Percentiles rank a stretch among this genome's conserved stretches.
phyloP scores from a whole-genome alignment of 306 rosid species.

The Mimosa bimucronata region DNA sequence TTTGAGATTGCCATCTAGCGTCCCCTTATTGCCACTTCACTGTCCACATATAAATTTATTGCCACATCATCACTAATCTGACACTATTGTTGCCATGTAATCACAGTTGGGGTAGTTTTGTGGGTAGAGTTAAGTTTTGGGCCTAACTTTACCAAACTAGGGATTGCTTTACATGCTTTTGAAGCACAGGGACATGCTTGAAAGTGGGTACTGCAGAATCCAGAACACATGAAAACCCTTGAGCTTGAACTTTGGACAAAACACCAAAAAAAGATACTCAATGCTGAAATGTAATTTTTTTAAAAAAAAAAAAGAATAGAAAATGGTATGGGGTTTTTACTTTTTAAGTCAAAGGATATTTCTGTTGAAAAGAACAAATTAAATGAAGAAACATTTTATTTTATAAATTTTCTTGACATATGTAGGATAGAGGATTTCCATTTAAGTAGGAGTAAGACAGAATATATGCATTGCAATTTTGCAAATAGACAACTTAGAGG shows the following conservation, averaged over 20 bases:
- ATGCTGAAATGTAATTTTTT: background rate
- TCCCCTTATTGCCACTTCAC: background rate
- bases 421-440: too few relatives aligned
- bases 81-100: background rate
- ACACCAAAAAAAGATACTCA: background rate
- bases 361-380: background rate
- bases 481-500: too few relatives aligned
- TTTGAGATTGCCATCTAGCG: background rate
- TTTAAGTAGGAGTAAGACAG: too few relatives aligned
- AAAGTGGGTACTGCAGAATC: background rate
- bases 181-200: background rate
- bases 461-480: too few relatives aligned
- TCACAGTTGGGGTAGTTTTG: background rate
- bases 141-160: background rate
- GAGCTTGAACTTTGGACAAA: background rate
- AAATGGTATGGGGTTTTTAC: background rate
- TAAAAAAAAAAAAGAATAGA: background rate
- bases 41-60: background rate
- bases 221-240: background rate
- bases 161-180: background rate
- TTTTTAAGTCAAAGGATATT: background rate
- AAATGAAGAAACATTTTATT: background rate
- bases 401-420: background rate
- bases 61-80: background rate
- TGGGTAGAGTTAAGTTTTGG: background rate